Base-by-base conservation (phyloP, 2,329 filamentous ascomycete species). In the Exophiala dermatitidis region DNA sequence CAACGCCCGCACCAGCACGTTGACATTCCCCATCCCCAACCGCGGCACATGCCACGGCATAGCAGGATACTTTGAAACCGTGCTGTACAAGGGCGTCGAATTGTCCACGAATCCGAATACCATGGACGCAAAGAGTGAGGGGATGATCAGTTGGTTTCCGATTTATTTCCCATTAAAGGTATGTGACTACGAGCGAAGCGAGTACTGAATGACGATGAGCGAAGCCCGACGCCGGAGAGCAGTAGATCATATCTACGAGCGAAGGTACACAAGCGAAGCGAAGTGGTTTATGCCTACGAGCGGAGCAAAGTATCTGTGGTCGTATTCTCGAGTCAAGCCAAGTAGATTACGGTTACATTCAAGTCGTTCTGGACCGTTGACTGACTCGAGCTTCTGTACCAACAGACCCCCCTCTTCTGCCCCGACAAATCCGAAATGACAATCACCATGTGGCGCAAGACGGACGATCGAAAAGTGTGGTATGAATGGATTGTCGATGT, bases 71-170 rank as follows among this genome's bases (percentile, higher is more conserved):
- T 98, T 98, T 68, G 93, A 98, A 72, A 89, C 90, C 0, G 88
- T 95, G n/a, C 77, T 98, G 19, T 98, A 97, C 67, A 78, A 73
- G 1, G 59, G 59, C 9, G 58, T 60, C 44, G 58, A 58, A 33
- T 78, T 98, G 55, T 95, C 89, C 65, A 98, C 87, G 3, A 86
- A 95, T 64, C 94, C 93, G 0, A 86, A 95, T 60, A 88, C 85
- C 31, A 97, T 98, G 72, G 88, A 93, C 52, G 74, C 75, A 53
- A 97, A 97, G 80, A 95, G 90, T 76, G 86, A 86, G 66, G 90
- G 94, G 64, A 98, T 98, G 94, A 95, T 96, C 60, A 95, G 88
- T 51, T 98, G 93, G 93, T 98, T 98, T 68, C 93, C 93, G 1
- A 97, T 98, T 31, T 96, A 91, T 73, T 98, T 98, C 67, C 93